Evolutionary conservation across 2,329 filamentous ascomycete genomes (phyloP).

Genomic region (Talaromyces sp.): DNA sequence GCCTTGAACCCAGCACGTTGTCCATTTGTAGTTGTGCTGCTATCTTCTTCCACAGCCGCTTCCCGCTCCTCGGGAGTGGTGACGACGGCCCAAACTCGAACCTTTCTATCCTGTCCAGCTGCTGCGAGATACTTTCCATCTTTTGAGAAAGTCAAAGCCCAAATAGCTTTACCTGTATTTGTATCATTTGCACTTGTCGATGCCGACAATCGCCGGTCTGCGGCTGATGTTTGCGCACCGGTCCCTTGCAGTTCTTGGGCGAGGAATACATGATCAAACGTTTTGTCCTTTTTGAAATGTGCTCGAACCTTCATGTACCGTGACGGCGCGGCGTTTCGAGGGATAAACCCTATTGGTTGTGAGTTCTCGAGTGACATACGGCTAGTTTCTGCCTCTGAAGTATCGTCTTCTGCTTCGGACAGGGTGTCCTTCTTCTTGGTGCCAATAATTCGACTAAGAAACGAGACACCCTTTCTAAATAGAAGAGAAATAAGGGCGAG

Average conservation of each 20-base stretch:
- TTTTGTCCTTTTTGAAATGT: conserved; percentile 76
- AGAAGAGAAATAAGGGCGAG: conserved; percentile 9
- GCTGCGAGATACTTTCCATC: conserved; percentile 90
- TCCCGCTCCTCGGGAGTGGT: conserved; percentile 77
- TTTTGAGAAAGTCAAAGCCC: conserved; percentile 89
- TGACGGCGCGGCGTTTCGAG: conserved; percentile 83
- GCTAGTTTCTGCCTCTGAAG: conserved; percentile 70
- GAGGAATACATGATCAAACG: conserved; percentile 86
- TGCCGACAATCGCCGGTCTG: conserved; percentile 32
- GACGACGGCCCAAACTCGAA: conserved; percentile 88
- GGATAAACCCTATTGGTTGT: conserved; percentile 78
- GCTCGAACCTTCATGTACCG: conserved; percentile 85
- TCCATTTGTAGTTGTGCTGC: conserved; percentile 50
- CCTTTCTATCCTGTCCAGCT: conserved; percentile 83
- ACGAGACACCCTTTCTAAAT: conserved; percentile 80
- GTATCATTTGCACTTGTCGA: conserved; percentile 28
- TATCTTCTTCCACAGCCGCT: conserved; percentile 71
- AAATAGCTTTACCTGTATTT: conserved; percentile 68
- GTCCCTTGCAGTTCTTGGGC: conserved; percentile 83
- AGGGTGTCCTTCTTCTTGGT: conserved; percentile 69
- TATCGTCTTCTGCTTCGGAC: conserved; percentile 58
- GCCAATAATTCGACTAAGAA: conserved; percentile 81
- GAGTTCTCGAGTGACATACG: conserved; percentile 79
- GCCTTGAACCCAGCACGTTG: conserved; percentile 69
- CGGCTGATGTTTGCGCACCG: conserved; percentile 38